Conservation (phyloP, 2,329 filamentous ascomycete species). For the Westerdykella ornata region DNA sequence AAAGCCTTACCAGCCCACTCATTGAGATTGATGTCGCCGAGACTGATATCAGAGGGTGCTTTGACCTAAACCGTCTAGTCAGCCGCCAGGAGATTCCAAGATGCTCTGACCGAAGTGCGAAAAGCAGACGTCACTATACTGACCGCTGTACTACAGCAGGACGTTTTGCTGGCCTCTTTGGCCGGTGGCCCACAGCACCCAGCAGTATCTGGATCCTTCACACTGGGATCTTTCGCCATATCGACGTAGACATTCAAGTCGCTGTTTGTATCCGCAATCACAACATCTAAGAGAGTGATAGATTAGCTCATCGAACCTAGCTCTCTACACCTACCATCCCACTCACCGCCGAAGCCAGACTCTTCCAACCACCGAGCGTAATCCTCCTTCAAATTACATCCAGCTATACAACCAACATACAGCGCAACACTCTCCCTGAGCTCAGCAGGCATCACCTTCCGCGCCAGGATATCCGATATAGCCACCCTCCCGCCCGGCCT, state of each 20-base stretch:
- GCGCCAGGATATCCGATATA: conserved; percentile 54
- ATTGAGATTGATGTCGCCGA: conserved; percentile 7
- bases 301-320: too few relatives aligned
- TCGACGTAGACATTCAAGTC: conserved; percentile 9
- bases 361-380: conserved; percentile 47
- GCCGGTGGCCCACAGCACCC: conserved; percentile 2
- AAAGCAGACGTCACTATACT: not conserved
- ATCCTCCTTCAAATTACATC: conserved; percentile 47
- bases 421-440: conserved; percentile 45
- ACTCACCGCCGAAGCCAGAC: not conserved
- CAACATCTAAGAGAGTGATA: conserved; percentile 3
- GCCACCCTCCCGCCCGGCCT: conserved; percentile 53
- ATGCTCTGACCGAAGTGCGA: too few relatives aligned
- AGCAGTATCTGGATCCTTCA: not conserved
- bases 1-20: conserved; percentile 11
- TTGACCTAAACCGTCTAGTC: not conserved
- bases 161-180: not conserved
- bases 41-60: not conserved
- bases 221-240: conserved; percentile 1
- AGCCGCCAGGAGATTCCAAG: not conserved
- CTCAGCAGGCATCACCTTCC: conserved; percentile 42
- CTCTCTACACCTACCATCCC: not conserved
- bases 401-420: conserved; percentile 56
- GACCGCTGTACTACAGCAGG: not conserved
- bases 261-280: conserved; percentile 6